Evolutionary conservation across 2,329 filamentous ascomycete genomes (phyloP).

Genomic region (Monosporascus sp.): DNA sequence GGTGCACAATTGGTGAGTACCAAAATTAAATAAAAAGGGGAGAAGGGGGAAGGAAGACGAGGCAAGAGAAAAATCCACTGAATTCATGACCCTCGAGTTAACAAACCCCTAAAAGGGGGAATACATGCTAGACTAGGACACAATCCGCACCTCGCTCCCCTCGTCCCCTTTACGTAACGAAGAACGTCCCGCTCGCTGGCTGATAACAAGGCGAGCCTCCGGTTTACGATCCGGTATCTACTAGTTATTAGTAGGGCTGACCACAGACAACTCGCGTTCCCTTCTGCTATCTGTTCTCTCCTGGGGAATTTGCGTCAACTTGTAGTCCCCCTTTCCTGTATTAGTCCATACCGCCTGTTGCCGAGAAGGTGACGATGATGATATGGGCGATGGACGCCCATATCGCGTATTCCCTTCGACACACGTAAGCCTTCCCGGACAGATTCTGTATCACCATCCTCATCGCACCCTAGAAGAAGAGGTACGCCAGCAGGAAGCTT

Average conservation of each 20-base stretch:
- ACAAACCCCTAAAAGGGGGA: conserved; percentile 12
- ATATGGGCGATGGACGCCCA: too few relatives aligned
- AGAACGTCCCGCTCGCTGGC: not conserved
- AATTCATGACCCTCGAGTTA: not conserved
- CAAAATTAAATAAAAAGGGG: not conserved
- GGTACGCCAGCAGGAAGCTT: conserved; percentile 90
- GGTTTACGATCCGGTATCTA: not conserved
- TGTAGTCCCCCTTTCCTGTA: not conserved
- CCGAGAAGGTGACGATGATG: not conserved
- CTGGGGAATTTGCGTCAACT: not conserved
- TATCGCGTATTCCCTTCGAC: not conserved
- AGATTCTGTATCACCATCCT: conserved; percentile 7
- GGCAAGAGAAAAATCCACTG: not conserved
- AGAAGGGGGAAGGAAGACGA: not conserved
- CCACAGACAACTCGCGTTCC: not conserved
- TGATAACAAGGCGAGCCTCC: not conserved
- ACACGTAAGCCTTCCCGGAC: not conserved
- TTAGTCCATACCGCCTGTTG: not conserved
- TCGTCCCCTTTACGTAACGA: not conserved
- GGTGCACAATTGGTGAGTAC: too few relatives aligned
- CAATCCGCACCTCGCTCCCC: not conserved
- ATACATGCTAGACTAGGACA: conserved; percentile 18
- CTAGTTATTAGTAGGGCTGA: not conserved
- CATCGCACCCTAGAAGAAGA: conserved; percentile 69
- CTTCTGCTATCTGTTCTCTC: not conserved